Percentiles rank a stretch among this genome's conserved stretches.
These are phyloP conservation scores for Kodamaea nitidulidarum DNA, from an alignment of 805 yeast genomes.

Conservation along the genomic window DNA sequence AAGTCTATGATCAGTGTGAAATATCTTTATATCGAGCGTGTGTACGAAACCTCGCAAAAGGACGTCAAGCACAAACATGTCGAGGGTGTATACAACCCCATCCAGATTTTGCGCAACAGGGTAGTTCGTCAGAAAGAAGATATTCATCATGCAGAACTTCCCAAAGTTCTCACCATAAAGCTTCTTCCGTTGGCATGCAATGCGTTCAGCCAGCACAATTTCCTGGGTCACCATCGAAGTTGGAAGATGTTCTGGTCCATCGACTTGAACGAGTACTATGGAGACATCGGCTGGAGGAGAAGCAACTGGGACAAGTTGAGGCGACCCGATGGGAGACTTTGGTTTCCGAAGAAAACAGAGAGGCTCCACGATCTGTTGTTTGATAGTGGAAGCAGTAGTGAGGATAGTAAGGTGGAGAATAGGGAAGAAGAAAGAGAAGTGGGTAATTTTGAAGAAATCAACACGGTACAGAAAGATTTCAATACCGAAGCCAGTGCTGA, in stretches of 20 bases:
- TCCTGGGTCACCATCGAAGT: slow-evolving; percentile 3
- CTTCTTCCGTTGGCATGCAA: slow-evolving; percentile 62
- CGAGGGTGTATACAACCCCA: slow-evolving; percentile 74
- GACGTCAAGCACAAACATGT: slow-evolving; percentile 42
- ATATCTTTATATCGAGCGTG: slow-evolving; percentile 45
- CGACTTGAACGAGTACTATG: slow-evolving; percentile 52
- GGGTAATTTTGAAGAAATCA: too few relatives aligned
- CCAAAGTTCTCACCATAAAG: slow-evolving; percentile 39
- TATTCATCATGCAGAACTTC: slow-evolving; percentile 12
- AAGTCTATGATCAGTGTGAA: slow-evolving; percentile 46
- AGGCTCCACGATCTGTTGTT: slow-evolving; percentile 29
- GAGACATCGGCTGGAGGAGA: slow-evolving; percentile 58
- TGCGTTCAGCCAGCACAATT: slow-evolving; percentile 47
- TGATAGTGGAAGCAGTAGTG: too few relatives aligned
- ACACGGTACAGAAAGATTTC: too few relatives aligned
- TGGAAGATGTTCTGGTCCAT: slow-evolving; percentile 61
- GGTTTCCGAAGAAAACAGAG: slow-evolving; percentile 42
- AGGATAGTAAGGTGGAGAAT: neutral
- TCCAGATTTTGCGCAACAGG: slow-evolving; percentile 77
- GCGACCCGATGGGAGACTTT: slow-evolving; percentile 42
- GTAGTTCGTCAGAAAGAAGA: slow-evolving; percentile 45
- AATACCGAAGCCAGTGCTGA: too few relatives aligned
- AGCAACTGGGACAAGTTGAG: slow-evolving; percentile 50
- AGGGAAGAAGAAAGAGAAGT: too few relatives aligned
- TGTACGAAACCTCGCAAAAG: slow-evolving; percentile 19